Conservation (phyloP, 208 protist genomes). For the Endotrypanum monterogeii region DNA sequence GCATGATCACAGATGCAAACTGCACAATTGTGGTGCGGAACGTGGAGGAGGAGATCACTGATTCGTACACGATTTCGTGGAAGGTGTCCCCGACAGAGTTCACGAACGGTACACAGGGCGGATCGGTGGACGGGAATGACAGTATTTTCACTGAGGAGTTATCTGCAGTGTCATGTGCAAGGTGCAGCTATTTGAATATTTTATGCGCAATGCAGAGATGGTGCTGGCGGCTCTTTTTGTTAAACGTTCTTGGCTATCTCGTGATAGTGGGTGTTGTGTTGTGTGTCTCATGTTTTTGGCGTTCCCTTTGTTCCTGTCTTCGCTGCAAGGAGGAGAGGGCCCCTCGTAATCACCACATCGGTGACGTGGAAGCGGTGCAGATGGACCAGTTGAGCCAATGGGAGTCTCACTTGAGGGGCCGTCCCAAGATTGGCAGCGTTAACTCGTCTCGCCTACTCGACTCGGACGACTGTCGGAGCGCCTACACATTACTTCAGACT, state of each 20-base stretch:
- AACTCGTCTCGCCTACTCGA: neutral
- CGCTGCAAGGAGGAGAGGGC: neutral
- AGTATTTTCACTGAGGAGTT: constrained; percentile 6
- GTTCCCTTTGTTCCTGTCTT: constrained; percentile 32
- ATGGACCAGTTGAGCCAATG: neutral
- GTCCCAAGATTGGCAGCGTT: neutral
- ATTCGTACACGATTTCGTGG: constrained; percentile 39
- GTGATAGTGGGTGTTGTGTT: constrained; percentile 18
- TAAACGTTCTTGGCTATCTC: constrained; percentile 24
- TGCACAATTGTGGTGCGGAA: constrained; percentile 63
- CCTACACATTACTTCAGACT: no score
- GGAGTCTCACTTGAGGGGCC: neutral
- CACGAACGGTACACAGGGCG: constrained; percentile 69
- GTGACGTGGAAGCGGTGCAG: neutral
- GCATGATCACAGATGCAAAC: constrained; percentile 14
- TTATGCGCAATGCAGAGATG: constrained; percentile 16
- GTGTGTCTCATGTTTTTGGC: constrained; percentile 31
- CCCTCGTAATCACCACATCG: constrained; percentile 1
- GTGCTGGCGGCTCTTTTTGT: constrained; percentile 28
- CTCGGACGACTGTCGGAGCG: neutral
- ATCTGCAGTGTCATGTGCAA: constrained; percentile 19
- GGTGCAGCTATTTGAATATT: constrained; percentile 39
- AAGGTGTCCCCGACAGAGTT: constrained; percentile 24
- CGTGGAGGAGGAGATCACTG: constrained; percentile 44
- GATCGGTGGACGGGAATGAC: constrained; percentile 6